Evolutionary conservation across 163 green algal genomes (phyloP).

Genomic region (Volvox carteri): DNA sequence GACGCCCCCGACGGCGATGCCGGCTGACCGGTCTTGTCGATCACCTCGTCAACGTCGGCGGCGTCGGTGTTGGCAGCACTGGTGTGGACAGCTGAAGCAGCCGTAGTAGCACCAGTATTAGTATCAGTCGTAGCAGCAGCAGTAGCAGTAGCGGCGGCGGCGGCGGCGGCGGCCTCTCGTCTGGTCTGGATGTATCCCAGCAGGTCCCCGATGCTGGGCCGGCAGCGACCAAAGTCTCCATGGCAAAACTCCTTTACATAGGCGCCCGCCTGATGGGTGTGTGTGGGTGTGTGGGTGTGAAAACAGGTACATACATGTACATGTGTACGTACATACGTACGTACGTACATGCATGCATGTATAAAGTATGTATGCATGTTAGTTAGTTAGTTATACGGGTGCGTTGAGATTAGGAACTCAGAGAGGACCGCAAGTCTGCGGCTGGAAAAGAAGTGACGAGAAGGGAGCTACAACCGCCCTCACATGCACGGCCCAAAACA

Average conservation of each 20-base stretch:
- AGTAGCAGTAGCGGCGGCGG: not conserved
- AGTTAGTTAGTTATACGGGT: too few relatives aligned
- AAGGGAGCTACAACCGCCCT: not conserved
- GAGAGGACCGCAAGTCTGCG: not conserved
- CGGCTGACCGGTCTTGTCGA: too few relatives aligned
- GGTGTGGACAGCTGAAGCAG: too few relatives aligned
- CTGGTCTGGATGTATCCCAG: conserved; percentile 11
- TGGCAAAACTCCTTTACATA: conserved; percentile 73
- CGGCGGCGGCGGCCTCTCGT: not conserved
- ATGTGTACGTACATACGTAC: not conserved
- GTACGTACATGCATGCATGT: not conserved
- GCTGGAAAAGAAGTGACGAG: not conserved
- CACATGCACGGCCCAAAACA: too few relatives aligned
- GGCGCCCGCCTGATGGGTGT: conserved; percentile 56
- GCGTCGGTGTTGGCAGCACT: not conserved
- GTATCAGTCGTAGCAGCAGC: not conserved
- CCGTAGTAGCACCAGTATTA: too few relatives aligned
- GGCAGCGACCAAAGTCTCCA: conserved; percentile 63
- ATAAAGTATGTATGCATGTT: not conserved
- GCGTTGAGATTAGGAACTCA: not conserved
- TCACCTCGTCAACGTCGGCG: not conserved
- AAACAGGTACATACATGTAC: not conserved
- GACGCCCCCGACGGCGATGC: too few relatives aligned
- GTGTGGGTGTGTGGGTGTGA: not conserved
- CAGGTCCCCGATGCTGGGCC: conserved; percentile 54